phyloP scores from a whole-genome alignment of 2,329 filamentous ascomycete species.

The Trichophyton equinum region DNA sequence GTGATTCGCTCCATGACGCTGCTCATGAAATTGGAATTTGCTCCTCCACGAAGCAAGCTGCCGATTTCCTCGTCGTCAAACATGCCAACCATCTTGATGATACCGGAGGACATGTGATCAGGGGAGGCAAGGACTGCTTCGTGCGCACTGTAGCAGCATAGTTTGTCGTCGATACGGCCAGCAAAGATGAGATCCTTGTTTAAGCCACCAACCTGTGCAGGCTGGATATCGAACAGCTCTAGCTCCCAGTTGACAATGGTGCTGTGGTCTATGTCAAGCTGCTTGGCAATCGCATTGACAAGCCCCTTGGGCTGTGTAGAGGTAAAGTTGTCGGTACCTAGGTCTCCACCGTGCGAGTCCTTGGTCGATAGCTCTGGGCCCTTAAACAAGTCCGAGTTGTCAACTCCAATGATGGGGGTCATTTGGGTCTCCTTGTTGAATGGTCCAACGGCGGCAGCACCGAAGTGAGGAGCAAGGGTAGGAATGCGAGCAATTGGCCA shows the following conservation, averaged over 20 bases:
- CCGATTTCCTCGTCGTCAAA: conserved; percentile 98
- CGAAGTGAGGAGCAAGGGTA: conserved; percentile 88
- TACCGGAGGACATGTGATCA: conserved; percentile 39
- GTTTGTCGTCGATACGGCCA: conserved; percentile 91
- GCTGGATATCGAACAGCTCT: conserved; percentile 84
- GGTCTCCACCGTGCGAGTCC: conserved; percentile 23
- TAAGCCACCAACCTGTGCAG: conserved; percentile 68
- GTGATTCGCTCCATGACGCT: conserved; percentile 67
- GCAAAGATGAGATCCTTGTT: conserved; percentile 92
- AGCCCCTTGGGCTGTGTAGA: conserved; percentile 74
- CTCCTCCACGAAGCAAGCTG: conserved; percentile 78
- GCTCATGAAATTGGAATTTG: conserved; percentile 76
- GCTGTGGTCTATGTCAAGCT: conserved; percentile 63
- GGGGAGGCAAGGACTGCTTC: conserved; percentile 64
- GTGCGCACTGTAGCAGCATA: conserved; percentile 87
- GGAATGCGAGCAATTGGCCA: conserved; percentile 92
- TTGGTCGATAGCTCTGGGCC: conserved; percentile 9
- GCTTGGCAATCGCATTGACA: conserved; percentile 65
- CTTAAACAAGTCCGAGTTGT: conserved; percentile 49
- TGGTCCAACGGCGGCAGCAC: conserved; percentile 51
- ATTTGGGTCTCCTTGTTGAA: conserved; percentile 87
- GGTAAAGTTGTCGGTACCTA: conserved; percentile 42
- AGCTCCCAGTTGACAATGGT: conserved; percentile 92
- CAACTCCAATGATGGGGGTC: conserved; percentile 84
- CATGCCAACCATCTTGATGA: conserved; percentile 80